phyloP scores from a whole-genome alignment of 768 basidiomycete species.

The Naganishia vaughanmartiniae region DNA sequence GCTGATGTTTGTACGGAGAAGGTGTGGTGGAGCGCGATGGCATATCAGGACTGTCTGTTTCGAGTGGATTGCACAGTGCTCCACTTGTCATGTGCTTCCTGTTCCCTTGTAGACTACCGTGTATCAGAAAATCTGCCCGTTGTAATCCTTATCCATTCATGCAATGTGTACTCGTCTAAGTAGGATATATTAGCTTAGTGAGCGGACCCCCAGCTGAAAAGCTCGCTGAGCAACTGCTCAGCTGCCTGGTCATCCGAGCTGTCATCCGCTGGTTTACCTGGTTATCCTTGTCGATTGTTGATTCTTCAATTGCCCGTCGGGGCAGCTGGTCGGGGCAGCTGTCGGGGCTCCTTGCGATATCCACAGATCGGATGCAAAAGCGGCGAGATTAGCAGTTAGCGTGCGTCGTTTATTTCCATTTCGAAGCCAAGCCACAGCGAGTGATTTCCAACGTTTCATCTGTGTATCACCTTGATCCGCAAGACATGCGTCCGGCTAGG shows the following conservation, averaged over 20 bases:
- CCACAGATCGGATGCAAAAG: slow-evolving; percentile 3
- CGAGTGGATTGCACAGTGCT: not conserved
- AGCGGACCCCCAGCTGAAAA: too few species aligned
- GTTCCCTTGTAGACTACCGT: not conserved
- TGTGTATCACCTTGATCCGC: slow-evolving; percentile 3
- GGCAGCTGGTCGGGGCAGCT: too few species aligned
- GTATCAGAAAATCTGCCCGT: not conserved
- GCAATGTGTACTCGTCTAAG: not conserved
- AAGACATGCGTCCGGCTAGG: not conserved
- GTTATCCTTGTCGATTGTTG: too few species aligned
- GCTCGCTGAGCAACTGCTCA: too few species aligned
- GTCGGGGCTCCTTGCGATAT: not conserved
- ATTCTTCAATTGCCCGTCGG: not conserved
- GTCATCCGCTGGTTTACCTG: too few species aligned
- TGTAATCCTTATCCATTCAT: not conserved
- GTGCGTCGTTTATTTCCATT: slow-evolving; percentile 21
- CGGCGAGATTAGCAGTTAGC: slow-evolving; percentile 12
- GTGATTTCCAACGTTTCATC: slow-evolving; percentile 24
- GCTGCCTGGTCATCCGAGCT: too few species aligned
- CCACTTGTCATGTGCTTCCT: not conserved
- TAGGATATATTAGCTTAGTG: too few species aligned
- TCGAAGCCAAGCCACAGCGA: not conserved
- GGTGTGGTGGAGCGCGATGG: not conserved
- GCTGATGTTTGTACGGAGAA: not conserved
- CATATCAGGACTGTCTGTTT: not conserved